Evolutionary conservation across 352 stramenopile genomes (phyloP), one percentile per base, ranked within the genome.

Genomic region (Phytophthora ramorum): DNA sequence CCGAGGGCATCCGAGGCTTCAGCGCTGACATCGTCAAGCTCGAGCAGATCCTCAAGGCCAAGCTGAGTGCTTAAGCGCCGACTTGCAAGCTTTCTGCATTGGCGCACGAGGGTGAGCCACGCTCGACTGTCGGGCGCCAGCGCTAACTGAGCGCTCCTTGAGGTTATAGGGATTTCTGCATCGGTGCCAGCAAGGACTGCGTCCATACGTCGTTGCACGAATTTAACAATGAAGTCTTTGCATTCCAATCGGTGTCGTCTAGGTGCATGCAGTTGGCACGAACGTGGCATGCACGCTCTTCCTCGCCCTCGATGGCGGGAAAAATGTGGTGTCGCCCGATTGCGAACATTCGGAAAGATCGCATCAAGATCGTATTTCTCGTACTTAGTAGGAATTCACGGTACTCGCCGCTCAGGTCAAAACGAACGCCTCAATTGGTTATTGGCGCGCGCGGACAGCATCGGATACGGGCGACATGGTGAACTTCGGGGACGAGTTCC

Each of bases 1-100:
- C 91, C 9, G 97, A 99, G 78, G 98, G 97, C 24, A 99, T 99
- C 76, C 91, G 95, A 64, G 92, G 93, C 49, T 99, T 99, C 75
- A 93, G 92, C 55, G 89, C 82, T 14, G 98, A 99, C 82, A 98
- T 99, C 59, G 87, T 98, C 58, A 99, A 99, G 84, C 90, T 99
- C 24, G 97, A 99, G 85, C 85, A 94, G 35, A 98, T 99, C 76
- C 85, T 99, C 28, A 97, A 98, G 78, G 66, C 73, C 40, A 99
- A 98, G 85, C 90, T 99, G 30, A 90, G 83, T 46, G 78, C 76
- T 57, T 93, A 90, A 85, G 76, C 45, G 49, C 38, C 14, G 52
- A 28, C 32, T 20, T 43, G 14, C 34, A 6, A 4, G 10, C 10
- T 26, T 28, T 47, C 16, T 47, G 48, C 34, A 24, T 51, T 20